Evolutionary conservation across 2,329 filamentous ascomycete species (phyloP).

Genomic region (Sordariomycetes sp.): DNA sequence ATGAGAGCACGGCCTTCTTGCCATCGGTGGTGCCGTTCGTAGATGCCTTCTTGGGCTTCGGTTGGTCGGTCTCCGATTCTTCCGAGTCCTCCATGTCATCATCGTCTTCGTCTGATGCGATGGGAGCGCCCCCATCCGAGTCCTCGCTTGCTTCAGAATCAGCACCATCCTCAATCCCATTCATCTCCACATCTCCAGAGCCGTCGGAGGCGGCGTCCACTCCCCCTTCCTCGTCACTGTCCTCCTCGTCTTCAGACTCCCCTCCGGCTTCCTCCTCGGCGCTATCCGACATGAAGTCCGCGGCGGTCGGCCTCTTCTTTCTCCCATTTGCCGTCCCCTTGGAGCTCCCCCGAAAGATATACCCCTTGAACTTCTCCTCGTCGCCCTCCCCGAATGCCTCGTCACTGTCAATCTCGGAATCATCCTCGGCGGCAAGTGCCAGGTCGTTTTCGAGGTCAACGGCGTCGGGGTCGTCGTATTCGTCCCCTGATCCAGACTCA

Average conservation of each 20-base stretch:
- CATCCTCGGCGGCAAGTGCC: constrained; percentile 32
- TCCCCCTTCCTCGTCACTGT: constrained; percentile 25
- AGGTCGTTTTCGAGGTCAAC: constrained; percentile 43
- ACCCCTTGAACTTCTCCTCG: constrained; percentile 69
- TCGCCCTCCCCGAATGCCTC: constrained; percentile 75
- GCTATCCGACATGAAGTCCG: constrained; percentile 45
- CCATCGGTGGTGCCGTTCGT: constrained; percentile 14
- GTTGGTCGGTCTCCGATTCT: constrained; percentile 19
- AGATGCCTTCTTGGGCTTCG: constrained; percentile 14
- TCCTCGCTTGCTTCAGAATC: constrained; percentile 23
- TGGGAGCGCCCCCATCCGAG: background rate
- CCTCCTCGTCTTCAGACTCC: constrained; percentile 19
- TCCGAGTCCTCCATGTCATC: constrained; percentile 21
- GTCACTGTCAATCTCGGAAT: constrained; percentile 52
- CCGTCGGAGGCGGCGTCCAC: constrained; percentile 18
- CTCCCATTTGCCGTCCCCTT: constrained; percentile 20
- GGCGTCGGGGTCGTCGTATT: constrained; percentile 46
- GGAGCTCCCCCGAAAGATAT: constrained; percentile 51
- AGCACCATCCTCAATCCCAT: constrained; percentile 20
- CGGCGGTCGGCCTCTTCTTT: constrained; percentile 35
- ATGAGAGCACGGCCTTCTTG: constrained; percentile 8
- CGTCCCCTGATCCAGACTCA: constrained; percentile 21
- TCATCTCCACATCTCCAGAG: constrained; percentile 21
- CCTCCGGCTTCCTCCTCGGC: constrained; percentile 25
- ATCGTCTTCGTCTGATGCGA: constrained; percentile 22